Evolutionary conservation across 208 protist species (phyloP).

Genomic region (Leishmania gerbilli): DNA sequence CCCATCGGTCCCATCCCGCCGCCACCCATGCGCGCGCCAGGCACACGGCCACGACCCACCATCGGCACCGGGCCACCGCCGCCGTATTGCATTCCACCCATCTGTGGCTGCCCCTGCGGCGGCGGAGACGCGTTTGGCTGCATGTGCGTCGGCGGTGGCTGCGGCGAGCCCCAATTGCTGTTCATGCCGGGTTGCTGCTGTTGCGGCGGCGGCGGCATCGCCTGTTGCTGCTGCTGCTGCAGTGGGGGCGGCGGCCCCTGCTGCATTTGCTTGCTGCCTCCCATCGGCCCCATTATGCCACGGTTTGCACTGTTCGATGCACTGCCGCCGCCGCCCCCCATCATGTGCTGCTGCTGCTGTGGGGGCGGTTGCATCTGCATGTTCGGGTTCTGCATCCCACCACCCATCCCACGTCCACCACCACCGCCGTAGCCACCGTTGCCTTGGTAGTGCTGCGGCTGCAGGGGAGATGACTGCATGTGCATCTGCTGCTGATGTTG

Average conservation of each 20-base stretch:
- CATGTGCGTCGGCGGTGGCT: constrained; percentile 28
- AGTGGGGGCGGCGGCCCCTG: constrained; percentile 8
- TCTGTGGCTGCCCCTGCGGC: constrained; percentile 27
- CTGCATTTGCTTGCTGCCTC: constrained; percentile 21
- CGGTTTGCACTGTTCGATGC: constrained; percentile 20
- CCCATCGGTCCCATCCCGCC: constrained; percentile 20
- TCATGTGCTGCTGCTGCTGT: constrained; percentile 18
- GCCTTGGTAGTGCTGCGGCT: constrained; percentile 38
- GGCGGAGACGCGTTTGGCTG: constrained; percentile 24
- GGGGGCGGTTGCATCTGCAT: constrained; percentile 12
- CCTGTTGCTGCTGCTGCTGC: constrained; percentile 7
- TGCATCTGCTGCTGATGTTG: constrained; percentile 37
- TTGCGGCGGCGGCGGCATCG: constrained; percentile 9
- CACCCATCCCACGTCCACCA: constrained; percentile 17
- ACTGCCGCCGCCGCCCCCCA: constrained; percentile 17
- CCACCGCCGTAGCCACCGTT: constrained; percentile 30
- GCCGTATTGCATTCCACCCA: constrained; percentile 25
- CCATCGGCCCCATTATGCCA: constrained; percentile 35
- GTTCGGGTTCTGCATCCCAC: constrained; percentile 30
- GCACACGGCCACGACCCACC: constrained; percentile 25
- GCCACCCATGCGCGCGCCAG: constrained; percentile 10
- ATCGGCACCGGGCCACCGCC: constrained; percentile 22
- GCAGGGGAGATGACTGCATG: constrained; percentile 38
- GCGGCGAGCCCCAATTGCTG: constrained; percentile 31
- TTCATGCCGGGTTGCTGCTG: constrained; percentile 11